Evolutionary conservation across 495 filamentous ascomycete genomes (phyloP).

Genomic region (Aspergillus ellipticus): DNA sequence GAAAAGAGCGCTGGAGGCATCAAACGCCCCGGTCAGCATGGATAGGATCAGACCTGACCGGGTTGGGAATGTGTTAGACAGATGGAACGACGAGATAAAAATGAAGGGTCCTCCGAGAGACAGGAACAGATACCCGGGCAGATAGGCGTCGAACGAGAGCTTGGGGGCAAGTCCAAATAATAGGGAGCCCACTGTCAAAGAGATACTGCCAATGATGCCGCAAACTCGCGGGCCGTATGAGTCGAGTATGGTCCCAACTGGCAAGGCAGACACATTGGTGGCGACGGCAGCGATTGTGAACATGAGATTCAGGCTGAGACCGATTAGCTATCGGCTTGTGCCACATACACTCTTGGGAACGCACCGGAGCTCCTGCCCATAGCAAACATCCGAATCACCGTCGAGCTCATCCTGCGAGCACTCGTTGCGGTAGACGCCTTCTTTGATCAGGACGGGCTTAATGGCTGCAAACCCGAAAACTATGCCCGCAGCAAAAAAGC

Average conservation of each 20-base stretch:
- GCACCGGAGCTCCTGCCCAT: conserved; percentile 70
- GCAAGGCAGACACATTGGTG: conserved; percentile 77
- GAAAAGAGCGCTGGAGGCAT: conserved; percentile 84
- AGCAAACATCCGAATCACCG: conserved; percentile 60
- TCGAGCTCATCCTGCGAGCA: conserved; percentile 61
- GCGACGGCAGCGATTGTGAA: conserved; percentile 88
- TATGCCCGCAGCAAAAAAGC: conserved; percentile 73
- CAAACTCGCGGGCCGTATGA: conserved; percentile 74
- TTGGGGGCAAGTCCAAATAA: conserved; percentile 65
- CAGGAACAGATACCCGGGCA: conserved; percentile 75
- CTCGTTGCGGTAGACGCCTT: conserved; percentile 66
- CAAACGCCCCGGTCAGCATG: conserved; percentile 83
- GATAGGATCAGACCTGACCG: conserved; percentile 83
- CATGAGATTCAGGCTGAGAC: conserved; percentile 72
- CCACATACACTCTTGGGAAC: not conserved
- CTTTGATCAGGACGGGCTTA: conserved; percentile 73
- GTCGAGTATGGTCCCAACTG: conserved; percentile 83
- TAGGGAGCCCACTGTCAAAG: conserved; percentile 64
- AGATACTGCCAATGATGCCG: conserved; percentile 66
- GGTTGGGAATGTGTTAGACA: conserved; percentile 88
- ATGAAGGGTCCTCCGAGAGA: conserved; percentile 85
- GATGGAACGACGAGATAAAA: conserved; percentile 86
- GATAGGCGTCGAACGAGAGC: conserved; percentile 67
- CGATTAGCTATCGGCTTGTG: conserved; percentile 4
- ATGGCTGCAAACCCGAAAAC: conserved; percentile 79